A percentile compares a stretch with the other conserved stretches of the same genome.
These are phyloP conservation scores for Albizia julibrissin DNA, from an alignment of 306 rosid species.

Conservation along the genomic window DNA sequence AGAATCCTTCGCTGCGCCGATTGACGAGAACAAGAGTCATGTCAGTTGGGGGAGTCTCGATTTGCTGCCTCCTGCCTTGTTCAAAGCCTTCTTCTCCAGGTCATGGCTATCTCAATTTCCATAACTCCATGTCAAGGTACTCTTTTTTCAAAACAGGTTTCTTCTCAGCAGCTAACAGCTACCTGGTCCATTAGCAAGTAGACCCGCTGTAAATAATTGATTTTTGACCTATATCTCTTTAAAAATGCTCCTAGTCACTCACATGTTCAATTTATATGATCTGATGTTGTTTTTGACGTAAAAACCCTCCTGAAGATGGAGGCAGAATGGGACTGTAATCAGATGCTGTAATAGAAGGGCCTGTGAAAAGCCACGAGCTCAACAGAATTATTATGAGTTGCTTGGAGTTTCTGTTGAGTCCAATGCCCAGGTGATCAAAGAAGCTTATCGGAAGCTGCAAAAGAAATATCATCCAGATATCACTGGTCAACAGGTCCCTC, in stretches of 20 bases:
- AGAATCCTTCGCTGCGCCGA: background rate
- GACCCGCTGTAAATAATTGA: background rate
- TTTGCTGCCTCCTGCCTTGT: slow-evolving; percentile 27
- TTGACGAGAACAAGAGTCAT: background rate
- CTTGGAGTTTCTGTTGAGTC: slow-evolving; percentile 72
- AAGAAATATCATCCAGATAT: slow-evolving; percentile 82
- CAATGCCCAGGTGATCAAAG: slow-evolving; percentile 54
- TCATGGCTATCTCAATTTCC: slow-evolving; percentile 37
- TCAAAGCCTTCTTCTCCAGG: slow-evolving; percentile 41
- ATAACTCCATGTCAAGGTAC: slow-evolving; percentile 53
- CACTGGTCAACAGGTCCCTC: slow-evolving; percentile 69
- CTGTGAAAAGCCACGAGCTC: slow-evolving; percentile 30
- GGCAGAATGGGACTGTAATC: slow-evolving; percentile 37
- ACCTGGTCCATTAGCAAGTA: background rate
- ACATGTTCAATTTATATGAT: background rate
- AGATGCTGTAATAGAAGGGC: slow-evolving; percentile 50
- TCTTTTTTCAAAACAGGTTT: background rate
- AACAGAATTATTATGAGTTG: slow-evolving; percentile 63
- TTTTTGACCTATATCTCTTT: background rate
- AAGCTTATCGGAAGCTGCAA: slow-evolving; percentile 77
- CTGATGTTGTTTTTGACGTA: background rate
- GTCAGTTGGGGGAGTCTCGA: slow-evolving; percentile 24
- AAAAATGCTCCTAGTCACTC: background rate
- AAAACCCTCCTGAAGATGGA: slow-evolving; percentile 38
- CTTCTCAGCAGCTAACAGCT: background rate